A percentile compares a stretch with the other conserved stretches of the same genome.
These are phyloP conservation scores for Boletus pseudo-olivaceus DNA, from an alignment of 768 basidiomycete species.

Conservation along the genomic window DNA sequence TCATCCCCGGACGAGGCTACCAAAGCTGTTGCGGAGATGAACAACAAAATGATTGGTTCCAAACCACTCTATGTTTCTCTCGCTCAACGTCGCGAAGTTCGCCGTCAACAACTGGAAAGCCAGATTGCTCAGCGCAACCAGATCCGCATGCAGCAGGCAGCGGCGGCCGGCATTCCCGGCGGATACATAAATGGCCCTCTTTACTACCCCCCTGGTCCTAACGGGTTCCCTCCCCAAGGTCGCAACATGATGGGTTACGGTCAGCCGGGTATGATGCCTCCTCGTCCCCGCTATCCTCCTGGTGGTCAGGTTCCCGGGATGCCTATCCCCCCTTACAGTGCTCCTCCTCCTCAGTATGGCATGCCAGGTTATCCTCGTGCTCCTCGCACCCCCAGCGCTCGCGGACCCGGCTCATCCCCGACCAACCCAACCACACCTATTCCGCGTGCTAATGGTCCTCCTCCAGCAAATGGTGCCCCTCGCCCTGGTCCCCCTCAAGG, in stretches of 20 bases:
- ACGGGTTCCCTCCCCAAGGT: conserved; percentile 67
- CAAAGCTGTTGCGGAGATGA: conserved; percentile 99
- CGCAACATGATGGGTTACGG: conserved; percentile 75
- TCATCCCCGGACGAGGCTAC: conserved; percentile 98
- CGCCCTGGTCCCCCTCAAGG: conserved; percentile 44
- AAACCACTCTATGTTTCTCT: conserved; percentile 99
- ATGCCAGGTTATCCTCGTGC: conserved; percentile 62
- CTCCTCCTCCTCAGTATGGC: conserved; percentile 71
- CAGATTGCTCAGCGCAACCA: conserved; percentile 97
- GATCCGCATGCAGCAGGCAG: conserved; percentile 94
- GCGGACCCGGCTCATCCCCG: conserved; percentile 70
- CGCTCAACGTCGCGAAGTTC: conserved; percentile 96
- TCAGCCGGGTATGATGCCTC: conserved; percentile 85
- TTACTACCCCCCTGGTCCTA: conserved; percentile 76
- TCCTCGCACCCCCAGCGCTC: conserved; percentile 60
- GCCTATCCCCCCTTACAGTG: conserved; percentile 73
- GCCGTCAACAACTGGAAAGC: conserved; percentile 96
- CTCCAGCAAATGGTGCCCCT: conserved; percentile 51
- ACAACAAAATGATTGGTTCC: conserved; percentile 99
- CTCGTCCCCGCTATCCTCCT: conserved; percentile 81
- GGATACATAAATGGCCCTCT: conserved; percentile 45
- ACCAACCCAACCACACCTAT: conserved; percentile 58
- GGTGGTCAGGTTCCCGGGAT: conserved; percentile 73
- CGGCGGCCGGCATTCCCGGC: conserved; percentile 75
- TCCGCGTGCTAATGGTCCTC: conserved; percentile 63